Evolutionary conservation across 352 stramenopile genomes (phyloP), one percentile per base, ranked within the genome.

Genomic region (Phytophthora citricola): DNA sequence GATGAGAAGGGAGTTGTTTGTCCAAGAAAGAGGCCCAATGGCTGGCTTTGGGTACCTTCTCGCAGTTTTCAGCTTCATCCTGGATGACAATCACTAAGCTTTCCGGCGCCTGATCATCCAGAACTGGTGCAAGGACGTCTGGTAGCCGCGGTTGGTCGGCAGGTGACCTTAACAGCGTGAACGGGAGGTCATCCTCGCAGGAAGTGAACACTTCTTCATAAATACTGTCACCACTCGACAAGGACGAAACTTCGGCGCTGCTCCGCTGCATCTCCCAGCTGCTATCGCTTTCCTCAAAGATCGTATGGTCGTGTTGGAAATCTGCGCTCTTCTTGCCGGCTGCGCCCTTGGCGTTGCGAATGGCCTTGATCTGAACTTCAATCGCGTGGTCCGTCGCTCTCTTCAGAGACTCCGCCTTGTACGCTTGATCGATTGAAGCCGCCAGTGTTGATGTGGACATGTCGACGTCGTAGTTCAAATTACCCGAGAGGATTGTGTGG

Each of bases 401-500:
- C 50, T 82, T 81, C 1, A 92, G 60, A 26, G 75, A 85, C 40
- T 92, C 81, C 4, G 87, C 86, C 44, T 92, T 92, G 44, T 90
- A 90, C 10, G 87, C 87, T 63, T 92, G 84, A 12, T 93, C 82
- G 22, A 95, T 78, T 7, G 74, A 62, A 14, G 66, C 59, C 3
- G 66, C 34, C 17, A 94, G 58, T 1, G 46, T 65, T 4, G 69
- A 59, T 0, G 58, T 70, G 9, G 75, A 68, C 69, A 91, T 75
- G 39, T 87, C 77, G 2, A 95, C 58, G 41, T 89, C 81, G 64
- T 92, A 95, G 48, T 93, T 93, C 15, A 95, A 60, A 52, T 95
- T 95, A 10, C 87, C 85, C 0, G 82, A 83, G 12, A 95, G 48
- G 44, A 95, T 88, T 12, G 85, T 95, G 69, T 95, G 87, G 43